Base-by-base conservation (phyloP, 441 rosid species). In the Adansonia gregorii region DNA sequence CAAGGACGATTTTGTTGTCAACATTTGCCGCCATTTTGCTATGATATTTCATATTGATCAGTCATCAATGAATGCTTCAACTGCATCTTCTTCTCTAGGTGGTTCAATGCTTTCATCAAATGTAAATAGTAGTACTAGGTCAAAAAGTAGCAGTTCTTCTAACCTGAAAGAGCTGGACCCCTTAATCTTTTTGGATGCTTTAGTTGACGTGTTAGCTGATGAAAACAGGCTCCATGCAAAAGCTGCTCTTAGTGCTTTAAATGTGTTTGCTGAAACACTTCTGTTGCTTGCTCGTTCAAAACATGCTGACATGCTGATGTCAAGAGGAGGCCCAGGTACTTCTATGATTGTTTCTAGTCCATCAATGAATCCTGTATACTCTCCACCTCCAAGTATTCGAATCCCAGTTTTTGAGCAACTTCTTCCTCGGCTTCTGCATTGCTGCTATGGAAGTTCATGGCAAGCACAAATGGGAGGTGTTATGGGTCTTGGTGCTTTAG, bases 401-500 rank as follows among this genome's bases (percentile, higher is more conserved):
- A 88, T 97, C 80, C 98, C 97, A 74, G 95, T 94, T 79, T 94
- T 97, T 86, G 99, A 94, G 89, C 98, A 97, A 83, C 97, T 97
- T 85, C 85, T 97, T 71, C 98, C 98, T 74, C 98, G 98, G 48
- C 92, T 97, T 81, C 82, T 97, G 82, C 99, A 94, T 86, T 92
- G 98, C 85, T 97, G 98, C 83, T 94, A 92, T 85, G 97, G 98
- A 77, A 94, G 87, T 77, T 88, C 93, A 73, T 97, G 99, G 99
- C 98, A 97, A 86, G 92, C 99, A 67, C 98, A 94, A 78, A 94
- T 97, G 92, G 99, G 99, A 75, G 99, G 98, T 78, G 98, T 97
- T 78, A 90, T 93, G 93, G 98, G 99, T 73, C 90, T 97, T 78
- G 96, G 97, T 83, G 94, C 98, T 63, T 80, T 97, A 84, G 97